Conservation (phyloP, 768 basidiomycete genomes). For the Rhodotorula babjevae region DNA sequence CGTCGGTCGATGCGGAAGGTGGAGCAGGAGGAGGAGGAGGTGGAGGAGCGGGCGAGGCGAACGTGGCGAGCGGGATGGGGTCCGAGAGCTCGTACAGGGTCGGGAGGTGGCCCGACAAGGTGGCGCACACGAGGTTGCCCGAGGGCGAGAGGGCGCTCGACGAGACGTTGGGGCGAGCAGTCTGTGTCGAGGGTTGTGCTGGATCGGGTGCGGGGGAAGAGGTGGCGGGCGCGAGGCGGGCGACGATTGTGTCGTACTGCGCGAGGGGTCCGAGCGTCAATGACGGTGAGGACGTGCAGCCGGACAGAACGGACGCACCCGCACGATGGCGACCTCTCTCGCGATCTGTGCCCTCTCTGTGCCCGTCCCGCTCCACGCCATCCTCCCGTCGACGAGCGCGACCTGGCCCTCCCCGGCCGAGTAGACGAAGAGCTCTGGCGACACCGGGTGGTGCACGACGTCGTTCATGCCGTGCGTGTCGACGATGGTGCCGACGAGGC, state of each 20-base stretch:
- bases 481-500: constrained; percentile 2
- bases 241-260: neutral
- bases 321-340: neutral
- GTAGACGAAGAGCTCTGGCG: constrained; percentile 25
- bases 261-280: neutral
- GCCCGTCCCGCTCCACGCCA: constrained; percentile 17
- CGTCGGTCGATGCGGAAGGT: neutral
- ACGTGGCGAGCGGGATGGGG: constrained; percentile 54
- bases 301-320: no score
- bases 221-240: neutral
- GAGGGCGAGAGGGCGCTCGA: constrained; percentile 51
- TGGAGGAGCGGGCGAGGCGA: constrained; percentile 50
- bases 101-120: constrained; percentile 57
- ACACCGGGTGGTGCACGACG: constrained; percentile 18
- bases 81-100: constrained; percentile 57
- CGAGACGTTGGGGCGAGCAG: constrained; percentile 8
- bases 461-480: constrained; percentile 17
- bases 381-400: constrained; percentile 23
- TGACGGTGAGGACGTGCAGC: no score
- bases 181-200: neutral
- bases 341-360: neutral
- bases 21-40: no score
- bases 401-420: constrained; percentile 7
- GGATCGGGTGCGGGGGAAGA: no score
- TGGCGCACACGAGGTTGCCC: constrained; percentile 50